A percentile compares a stretch with the other conserved stretches of the same genome.
phyloP scores from a whole-genome alignment of 75 land plant genomes.

The Selaginella tamariscina region DNA sequence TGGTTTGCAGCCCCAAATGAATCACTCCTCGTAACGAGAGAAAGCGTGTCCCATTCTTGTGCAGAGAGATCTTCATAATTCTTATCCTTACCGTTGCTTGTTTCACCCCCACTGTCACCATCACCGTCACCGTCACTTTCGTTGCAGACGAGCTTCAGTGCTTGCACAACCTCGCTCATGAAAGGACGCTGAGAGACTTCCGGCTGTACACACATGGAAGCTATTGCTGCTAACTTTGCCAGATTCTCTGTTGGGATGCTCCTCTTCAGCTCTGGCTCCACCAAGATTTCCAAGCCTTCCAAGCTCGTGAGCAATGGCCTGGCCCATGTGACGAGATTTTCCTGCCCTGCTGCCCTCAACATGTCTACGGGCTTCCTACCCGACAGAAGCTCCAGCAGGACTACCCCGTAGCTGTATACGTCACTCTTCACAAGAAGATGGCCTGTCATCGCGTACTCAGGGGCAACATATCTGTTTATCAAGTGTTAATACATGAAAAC shows the following conservation, averaged over 20 bases:
- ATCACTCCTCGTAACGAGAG: too few relatives aligned
- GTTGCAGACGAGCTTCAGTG: slow-evolving; percentile 62
- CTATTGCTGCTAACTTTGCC: slow-evolving; percentile 72
- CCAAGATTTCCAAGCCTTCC: slow-evolving; percentile 49
- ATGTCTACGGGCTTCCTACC: slow-evolving; percentile 91
- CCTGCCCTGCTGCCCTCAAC: slow-evolving; percentile 73
- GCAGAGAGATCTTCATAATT: too few relatives aligned
- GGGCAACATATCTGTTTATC: slow-evolving; percentile 64
- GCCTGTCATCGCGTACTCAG: slow-evolving; percentile 97
- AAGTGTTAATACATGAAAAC: not conserved
- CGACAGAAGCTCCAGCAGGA: slow-evolving; percentile 79
- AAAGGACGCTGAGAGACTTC: slow-evolving; percentile 78
- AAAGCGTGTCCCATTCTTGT: too few relatives aligned
- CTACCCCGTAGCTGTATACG: slow-evolving; percentile 94
- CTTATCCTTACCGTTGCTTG: too few relatives aligned
- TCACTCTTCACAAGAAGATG: slow-evolving; percentile 90
- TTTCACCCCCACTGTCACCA: slow-evolving; percentile 25
- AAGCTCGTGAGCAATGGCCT: slow-evolving; percentile 70
- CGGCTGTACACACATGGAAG: slow-evolving; percentile 94
- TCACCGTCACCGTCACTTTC: slow-evolving; percentile 40
- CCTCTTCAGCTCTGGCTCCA: slow-evolving; percentile 44
- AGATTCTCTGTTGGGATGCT: slow-evolving; percentile 35
- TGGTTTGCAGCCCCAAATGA: not conserved
- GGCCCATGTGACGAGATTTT: slow-evolving; percentile 84
- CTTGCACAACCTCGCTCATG: slow-evolving; percentile 97